phyloP scores from a whole-genome alignment of 2,329 filamentous ascomycete genomes.

The Diaporthe sp. region DNA sequence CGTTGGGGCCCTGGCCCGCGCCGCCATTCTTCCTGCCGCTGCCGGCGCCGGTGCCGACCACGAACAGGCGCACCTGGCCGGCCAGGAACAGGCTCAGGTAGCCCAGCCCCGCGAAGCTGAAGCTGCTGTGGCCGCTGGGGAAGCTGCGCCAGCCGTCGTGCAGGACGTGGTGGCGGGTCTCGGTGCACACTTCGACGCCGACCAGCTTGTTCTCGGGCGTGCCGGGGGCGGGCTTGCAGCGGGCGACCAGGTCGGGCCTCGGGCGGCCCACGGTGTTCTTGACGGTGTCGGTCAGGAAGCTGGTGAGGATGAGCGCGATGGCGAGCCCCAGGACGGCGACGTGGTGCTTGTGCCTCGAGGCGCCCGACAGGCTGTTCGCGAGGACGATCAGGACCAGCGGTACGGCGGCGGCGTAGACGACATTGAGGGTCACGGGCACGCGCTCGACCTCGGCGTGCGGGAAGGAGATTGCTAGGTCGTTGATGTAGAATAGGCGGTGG shows the following conservation, averaged over 20 bases:
- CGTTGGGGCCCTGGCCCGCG: not conserved
- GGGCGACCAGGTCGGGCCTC: conserved; percentile 73
- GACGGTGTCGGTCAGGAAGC: conserved; percentile 88
- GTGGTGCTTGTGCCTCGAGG: conserved; percentile 84
- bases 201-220: conserved; percentile 68
- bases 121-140: conserved; percentile 84
- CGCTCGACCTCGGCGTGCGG: conserved; percentile 88
- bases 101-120: conserved; percentile 83
- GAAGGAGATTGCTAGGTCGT: conserved; percentile 86
- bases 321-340: conserved; percentile 86
- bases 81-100: conserved; percentile 80
- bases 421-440: conserved; percentile 83
- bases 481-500: conserved; percentile 93
- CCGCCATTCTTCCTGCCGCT: conserved; percentile 45
- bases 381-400: conserved; percentile 77
- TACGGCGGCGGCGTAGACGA: conserved; percentile 82
- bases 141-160: conserved; percentile 90
- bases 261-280: conserved; percentile 91
- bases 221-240: conserved; percentile 78
- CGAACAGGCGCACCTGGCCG: conserved; percentile 73
- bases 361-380: conserved; percentile 74
- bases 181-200: conserved; percentile 79
- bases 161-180: conserved; percentile 76
- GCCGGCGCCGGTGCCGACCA: conserved; percentile 53
- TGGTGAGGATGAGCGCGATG: conserved; percentile 81